Evolutionary conservation across 164 flowering plant genomes (phyloP), one percentile per base, ranked within the genome.

Genomic region (Paratinospora sagittata): DNA sequence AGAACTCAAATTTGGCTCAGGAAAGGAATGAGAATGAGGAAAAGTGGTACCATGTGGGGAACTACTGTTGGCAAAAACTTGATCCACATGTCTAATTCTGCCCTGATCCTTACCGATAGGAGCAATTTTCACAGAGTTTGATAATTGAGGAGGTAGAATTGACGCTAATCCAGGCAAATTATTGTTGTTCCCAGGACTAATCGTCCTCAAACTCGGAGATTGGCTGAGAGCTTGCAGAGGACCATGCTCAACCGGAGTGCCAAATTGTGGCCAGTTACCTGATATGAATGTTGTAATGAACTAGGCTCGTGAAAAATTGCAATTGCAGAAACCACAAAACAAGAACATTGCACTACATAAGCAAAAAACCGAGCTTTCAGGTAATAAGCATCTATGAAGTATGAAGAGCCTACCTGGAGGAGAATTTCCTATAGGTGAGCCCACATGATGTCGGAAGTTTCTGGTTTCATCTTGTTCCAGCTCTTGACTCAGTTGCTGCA

Each of bases 401-500:
- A 23, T 1, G 69, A 65, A 66, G 47, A 27, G n/a, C 34, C 64
- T 74, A 89, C 98, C 94, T 68, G 98, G 95, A 9, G 97, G 97
- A 74, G 98, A 94, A 75, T 78, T 91, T 43, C 82, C 72, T 27
- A 94, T 63, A 17, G 98, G 95, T 27, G 97, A 94, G 85, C 96
- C 97, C 68, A 86, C 82, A 73, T 80, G 94, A 75, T 80, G 86
- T 2, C 84, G 78, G 45, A 85, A 88, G 71, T 75, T 76, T 67
- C 86, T 78, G 64, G 87, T 63, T 66, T 92, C 98, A 77, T 92
- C 97, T 73, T 78, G 89, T 27, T 91, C 98, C 70, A 84, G 82
- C 43, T 90, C 97, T 81, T 91, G 98, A 78, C 81, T 87, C 73
- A 92, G 52, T 78, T 92, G 97, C 73, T 81, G 85, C 89, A 94